A percentile compares a stretch with the other conserved stretches of the same genome.
Evolutionary conservation across 495 filamentous ascomycete species (phyloP).

Genomic region (Aspergillus ostianus): DNA sequence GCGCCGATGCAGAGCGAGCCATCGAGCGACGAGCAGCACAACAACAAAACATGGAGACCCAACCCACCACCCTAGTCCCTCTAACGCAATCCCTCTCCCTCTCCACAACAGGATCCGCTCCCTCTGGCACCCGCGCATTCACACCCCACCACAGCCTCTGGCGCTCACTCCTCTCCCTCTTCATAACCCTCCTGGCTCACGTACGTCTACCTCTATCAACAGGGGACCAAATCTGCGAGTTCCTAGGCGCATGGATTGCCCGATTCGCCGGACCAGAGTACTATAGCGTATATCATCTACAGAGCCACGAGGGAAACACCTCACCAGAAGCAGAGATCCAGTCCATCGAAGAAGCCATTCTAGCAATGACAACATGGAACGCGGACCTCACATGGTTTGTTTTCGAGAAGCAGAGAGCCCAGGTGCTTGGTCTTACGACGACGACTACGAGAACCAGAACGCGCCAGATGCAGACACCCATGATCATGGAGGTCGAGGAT

Average conservation of each 20-base stretch:
- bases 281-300: constrained; percentile 22
- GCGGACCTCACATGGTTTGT: constrained; percentile 47
- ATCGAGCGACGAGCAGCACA: constrained; percentile 30
- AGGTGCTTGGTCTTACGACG: neutral
- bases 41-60: constrained; percentile 7
- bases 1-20: constrained; percentile 34
- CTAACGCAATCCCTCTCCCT: constrained; percentile 27
- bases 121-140: constrained; percentile 30
- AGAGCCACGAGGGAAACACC: neutral
- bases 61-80: neutral
- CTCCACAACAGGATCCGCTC: constrained; percentile 13
- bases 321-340: constrained; percentile 16
- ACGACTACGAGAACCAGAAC: constrained; percentile 10
- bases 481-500: constrained; percentile 7
- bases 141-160: constrained; percentile 40
- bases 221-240: constrained; percentile 41
- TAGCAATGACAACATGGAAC: constrained; percentile 47
- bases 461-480: neutral
- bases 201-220: constrained; percentile 37
- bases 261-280: constrained; percentile 38
- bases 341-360: constrained; percentile 32
- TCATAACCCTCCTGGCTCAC: constrained; percentile 38
- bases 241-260: constrained; percentile 39
- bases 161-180: constrained; percentile 37
- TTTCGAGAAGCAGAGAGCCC: constrained; percentile 26